Percentiles rank a stretch among this genome's conserved stretches.
phyloP scores from a whole-genome alignment of 1,284 basidiomycete genomes.

The Leccinum pachyderme region DNA sequence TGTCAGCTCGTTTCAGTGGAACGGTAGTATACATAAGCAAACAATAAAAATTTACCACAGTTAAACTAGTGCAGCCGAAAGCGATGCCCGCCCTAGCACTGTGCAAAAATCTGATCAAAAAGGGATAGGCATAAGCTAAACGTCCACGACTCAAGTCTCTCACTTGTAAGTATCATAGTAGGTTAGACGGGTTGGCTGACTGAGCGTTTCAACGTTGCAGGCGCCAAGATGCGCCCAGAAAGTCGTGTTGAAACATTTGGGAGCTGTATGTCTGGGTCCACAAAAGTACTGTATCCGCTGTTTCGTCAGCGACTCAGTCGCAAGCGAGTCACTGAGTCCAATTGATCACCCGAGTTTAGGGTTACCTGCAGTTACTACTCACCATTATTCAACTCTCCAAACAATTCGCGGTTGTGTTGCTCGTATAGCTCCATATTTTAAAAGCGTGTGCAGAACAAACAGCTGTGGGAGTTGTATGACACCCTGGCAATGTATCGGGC shows the following conservation, averaged over 20 bases:
- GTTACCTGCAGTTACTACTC: too few species aligned
- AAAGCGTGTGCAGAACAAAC: too few species aligned
- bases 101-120: neutral
- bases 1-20: too few species aligned
- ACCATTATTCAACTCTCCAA: too few species aligned
- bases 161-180: neutral
- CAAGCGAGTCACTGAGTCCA: too few species aligned
- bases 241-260: neutral
- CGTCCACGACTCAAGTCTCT: neutral
- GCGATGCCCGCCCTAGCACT: neutral
- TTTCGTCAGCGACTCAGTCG: too few species aligned
- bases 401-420: too few species aligned
- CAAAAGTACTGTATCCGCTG: neutral
- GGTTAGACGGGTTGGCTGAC: neutral
- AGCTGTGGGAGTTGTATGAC: too few species aligned
- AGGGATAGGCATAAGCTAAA: neutral
- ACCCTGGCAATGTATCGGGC: too few species aligned
- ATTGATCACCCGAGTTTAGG: too few species aligned
- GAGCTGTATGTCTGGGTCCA: neutral
- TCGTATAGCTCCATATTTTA: too few species aligned
- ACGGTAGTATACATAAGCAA: too few species aligned
- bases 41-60: neutral
- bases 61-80: neutral
- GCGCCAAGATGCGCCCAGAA: neutral
- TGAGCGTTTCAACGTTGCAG: neutral